These are phyloP conservation scores for Pistacia integerrima DNA, from an alignment of 345 rosid species.

Conservation along the genomic window DNA sequence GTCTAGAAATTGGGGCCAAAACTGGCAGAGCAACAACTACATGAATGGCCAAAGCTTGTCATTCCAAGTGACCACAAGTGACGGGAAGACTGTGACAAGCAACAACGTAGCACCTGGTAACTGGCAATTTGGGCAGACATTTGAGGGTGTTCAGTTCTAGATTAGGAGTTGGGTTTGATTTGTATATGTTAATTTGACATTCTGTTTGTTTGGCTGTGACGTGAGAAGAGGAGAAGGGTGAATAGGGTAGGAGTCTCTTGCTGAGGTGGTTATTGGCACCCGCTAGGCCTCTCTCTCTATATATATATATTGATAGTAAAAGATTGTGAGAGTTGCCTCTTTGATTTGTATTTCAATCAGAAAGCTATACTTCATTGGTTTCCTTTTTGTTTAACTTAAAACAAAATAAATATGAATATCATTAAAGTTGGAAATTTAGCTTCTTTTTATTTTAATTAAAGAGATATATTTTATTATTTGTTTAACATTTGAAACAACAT, in stretches of 20 bases:
- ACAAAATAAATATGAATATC: too few species aligned
- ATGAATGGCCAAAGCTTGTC: constrained; percentile 84
- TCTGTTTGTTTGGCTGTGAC: constrained; percentile 19
- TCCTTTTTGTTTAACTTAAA: not conserved
- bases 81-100: constrained; percentile 75
- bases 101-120: constrained; percentile 50
- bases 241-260: constrained; percentile 35
- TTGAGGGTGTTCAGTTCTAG: constrained; percentile 66
- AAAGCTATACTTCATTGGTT: not conserved
- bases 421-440: too few species aligned
- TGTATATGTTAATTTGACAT: constrained; percentile 11
- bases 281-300: constrained; percentile 47
- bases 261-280: constrained; percentile 81
- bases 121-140: constrained; percentile 98
- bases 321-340: not conserved
- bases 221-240: constrained; percentile 13
- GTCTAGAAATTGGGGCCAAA: constrained; percentile 99
- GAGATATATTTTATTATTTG: too few species aligned
- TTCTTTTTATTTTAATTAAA: too few species aligned
- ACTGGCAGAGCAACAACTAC: constrained; percentile 94
- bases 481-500: too few species aligned
- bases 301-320: not conserved
- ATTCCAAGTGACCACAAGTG: constrained; percentile 89
- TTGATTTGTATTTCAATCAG: not conserved
- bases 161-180: not conserved